Conservation (phyloP, 2,329 filamentous ascomycete species). For the Fusarium sp. region DNA sequence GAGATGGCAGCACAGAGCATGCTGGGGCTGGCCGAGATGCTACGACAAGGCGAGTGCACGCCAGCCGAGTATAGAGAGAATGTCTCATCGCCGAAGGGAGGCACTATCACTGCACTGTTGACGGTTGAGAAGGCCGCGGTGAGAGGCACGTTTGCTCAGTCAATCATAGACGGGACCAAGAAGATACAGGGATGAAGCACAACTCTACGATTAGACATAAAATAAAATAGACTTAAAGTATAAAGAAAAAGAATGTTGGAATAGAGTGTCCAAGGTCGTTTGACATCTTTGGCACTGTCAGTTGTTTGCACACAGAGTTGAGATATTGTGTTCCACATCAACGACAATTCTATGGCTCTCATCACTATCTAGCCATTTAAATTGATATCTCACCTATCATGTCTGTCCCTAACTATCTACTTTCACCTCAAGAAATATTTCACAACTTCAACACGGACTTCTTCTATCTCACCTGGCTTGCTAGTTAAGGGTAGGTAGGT, state of each 20-base stretch:
- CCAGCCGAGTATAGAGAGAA: constrained; percentile 5
- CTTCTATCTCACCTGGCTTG: neutral
- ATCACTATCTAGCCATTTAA: neutral
- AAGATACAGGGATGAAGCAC: neutral
- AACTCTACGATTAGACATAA: neutral
- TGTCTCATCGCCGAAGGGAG: constrained; percentile 11
- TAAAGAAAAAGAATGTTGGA: neutral
- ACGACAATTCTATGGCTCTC: neutral
- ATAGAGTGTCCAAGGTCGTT: neutral
- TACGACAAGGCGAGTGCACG: neutral
- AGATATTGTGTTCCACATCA: neutral
- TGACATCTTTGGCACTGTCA: neutral
- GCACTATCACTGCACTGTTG: constrained; percentile 6
- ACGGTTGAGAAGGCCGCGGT: constrained; percentile 13
- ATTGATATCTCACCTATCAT: neutral
- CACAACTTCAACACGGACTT: neutral
- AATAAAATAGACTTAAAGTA: neutral
- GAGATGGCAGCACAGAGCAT: constrained; percentile 12
- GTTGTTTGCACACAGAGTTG: neutral
- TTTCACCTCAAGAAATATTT: neutral
- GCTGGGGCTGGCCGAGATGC: constrained; percentile 7
- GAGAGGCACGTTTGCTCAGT: constrained; percentile 10
- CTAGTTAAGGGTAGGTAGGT: neutral
- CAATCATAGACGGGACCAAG: neutral
- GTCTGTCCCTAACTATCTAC: neutral